A percentile compares a stretch with the other conserved stretches of the same genome.
Conservation (phyloP, 2,329 filamentous ascomycete species). For the Ceratocystis colombiana region DNA sequence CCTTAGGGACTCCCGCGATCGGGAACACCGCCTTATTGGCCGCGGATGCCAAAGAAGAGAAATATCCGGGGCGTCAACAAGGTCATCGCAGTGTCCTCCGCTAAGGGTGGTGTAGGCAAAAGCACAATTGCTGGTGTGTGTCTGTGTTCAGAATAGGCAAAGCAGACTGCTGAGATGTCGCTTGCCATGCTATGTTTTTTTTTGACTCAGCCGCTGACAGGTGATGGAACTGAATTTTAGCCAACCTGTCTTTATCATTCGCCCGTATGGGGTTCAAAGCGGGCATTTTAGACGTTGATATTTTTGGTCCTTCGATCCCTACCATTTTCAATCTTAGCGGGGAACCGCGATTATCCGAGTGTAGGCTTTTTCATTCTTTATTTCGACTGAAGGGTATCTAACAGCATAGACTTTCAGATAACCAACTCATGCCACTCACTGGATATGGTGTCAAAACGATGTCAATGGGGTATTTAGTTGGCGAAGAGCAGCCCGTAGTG, state of each 20-base stretch:
- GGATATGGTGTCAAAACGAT: conserved; percentile 97
- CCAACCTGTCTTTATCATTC: conserved; percentile 78
- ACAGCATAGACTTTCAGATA: conserved; percentile 42
- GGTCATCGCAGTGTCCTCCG: conserved; percentile 92
- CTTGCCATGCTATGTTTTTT: background rate
- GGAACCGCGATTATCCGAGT: conserved; percentile 63
- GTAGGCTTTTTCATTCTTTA: conserved; percentile 39
- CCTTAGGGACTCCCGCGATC: conserved; percentile 71
- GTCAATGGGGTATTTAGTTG: conserved; percentile 94
- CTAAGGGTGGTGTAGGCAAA: conserved; percentile 96
- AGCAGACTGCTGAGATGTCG: background rate
- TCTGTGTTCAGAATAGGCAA: too few relatives aligned
- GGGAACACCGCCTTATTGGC: conserved; percentile 46
- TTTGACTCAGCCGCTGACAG: background rate
- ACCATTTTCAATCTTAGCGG: conserved; percentile 74
- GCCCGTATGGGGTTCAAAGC: conserved; percentile 69
- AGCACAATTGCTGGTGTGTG: conserved; percentile 72
- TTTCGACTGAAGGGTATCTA: conserved; percentile 11
- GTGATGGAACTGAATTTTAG: conserved; percentile 31
- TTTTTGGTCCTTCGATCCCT: conserved; percentile 91
- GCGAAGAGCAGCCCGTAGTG: conserved; percentile 70
- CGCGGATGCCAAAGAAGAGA: conserved; percentile 69
- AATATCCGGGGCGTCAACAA: conserved; percentile 77
- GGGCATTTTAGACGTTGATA: conserved; percentile 89
- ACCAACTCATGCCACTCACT: conserved; percentile 73